phyloP scores from a whole-genome alignment of 768 basidiomycete species.

The Russula olivacea region DNA sequence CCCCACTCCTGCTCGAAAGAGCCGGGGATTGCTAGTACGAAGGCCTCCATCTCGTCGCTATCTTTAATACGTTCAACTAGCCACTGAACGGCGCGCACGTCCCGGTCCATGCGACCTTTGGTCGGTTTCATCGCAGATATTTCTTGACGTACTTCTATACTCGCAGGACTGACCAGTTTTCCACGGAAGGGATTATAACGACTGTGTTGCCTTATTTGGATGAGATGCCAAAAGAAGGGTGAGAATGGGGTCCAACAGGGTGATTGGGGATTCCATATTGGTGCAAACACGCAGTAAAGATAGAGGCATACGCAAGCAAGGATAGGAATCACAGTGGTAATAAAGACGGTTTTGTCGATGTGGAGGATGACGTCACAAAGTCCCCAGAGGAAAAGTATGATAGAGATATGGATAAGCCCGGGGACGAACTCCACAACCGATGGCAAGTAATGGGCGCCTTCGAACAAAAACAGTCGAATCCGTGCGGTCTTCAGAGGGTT shows the following conservation, averaged over 20 bases:
- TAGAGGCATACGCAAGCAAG: slow-evolving; percentile 8
- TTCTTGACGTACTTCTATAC: too few relatives aligned
- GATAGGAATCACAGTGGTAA: slow-evolving; percentile 9
- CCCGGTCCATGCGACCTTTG: too few relatives aligned
- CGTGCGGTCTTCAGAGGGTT: slow-evolving; percentile 33
- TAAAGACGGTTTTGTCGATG: slow-evolving; percentile 19
- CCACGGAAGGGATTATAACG: too few relatives aligned
- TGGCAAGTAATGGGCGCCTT: slow-evolving; percentile 39
- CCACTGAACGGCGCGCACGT: too few relatives aligned
- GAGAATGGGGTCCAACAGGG: slow-evolving; percentile 3
- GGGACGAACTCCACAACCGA: slow-evolving; percentile 39
- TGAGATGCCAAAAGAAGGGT: not conserved
- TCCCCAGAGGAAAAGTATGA: slow-evolving; percentile 25
- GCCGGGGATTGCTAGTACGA: slow-evolving; percentile 10
- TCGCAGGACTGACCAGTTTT: too few relatives aligned
- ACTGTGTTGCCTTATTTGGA: not conserved
- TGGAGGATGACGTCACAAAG: slow-evolving; percentile 40
- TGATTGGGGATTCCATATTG: slow-evolving; percentile 5
- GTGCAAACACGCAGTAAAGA: slow-evolving; percentile 3
- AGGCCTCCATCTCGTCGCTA: not conserved
- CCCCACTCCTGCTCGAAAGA: slow-evolving; percentile 12
- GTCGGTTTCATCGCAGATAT: too few relatives aligned
- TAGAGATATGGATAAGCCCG: slow-evolving; percentile 44
- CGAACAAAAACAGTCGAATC: slow-evolving; percentile 35
- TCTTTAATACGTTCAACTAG: too few relatives aligned